phyloP scores from a whole-genome alignment of 139 green algal genomes.

The Marvania coccoides region DNA sequence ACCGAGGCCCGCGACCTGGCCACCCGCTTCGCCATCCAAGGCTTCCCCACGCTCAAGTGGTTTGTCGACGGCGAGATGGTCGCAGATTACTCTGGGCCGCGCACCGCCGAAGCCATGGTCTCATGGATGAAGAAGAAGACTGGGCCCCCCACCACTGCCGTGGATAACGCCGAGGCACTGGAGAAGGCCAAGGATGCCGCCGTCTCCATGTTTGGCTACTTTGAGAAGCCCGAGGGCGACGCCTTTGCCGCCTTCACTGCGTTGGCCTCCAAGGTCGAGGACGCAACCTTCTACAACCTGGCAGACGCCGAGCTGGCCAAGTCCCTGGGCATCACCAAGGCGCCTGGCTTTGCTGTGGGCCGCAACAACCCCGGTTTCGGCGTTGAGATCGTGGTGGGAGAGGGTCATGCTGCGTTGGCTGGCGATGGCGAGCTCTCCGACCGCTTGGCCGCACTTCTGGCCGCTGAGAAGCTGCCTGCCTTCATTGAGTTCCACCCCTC shows the following conservation, averaged over 20 bases:
- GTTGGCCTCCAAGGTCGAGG: slow-evolving; percentile 41
- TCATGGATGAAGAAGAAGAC: slow-evolving; percentile 85
- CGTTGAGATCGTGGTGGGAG: slow-evolving; percentile 20
- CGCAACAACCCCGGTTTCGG: slow-evolving; percentile 57
- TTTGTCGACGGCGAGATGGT: slow-evolving; percentile 69
- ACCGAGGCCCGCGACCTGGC: slow-evolving; percentile 54
- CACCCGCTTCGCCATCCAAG: slow-evolving; percentile 45
- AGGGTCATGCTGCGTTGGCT: slow-evolving; percentile 3
- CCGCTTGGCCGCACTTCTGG: slow-evolving; percentile 41
- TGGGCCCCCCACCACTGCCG: slow-evolving; percentile 56
- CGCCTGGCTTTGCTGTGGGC: slow-evolving; percentile 36
- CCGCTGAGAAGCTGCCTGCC: slow-evolving; percentile 60
- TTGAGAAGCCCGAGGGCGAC: slow-evolving; percentile 54
- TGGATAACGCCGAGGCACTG: slow-evolving; percentile 40
- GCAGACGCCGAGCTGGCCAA: slow-evolving; percentile 51
- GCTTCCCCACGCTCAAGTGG: slow-evolving; percentile 84
- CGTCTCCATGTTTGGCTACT: slow-evolving; percentile 64
- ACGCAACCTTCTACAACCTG: slow-evolving; percentile 44
- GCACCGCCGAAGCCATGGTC: slow-evolving; percentile 63
- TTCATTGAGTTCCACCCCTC: slow-evolving; percentile 63
- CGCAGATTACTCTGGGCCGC: slow-evolving; percentile 62
- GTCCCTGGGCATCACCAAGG: slow-evolving; percentile 43
- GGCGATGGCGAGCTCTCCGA: slow-evolving; percentile 9
- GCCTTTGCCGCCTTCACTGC: slow-evolving; percentile 50
- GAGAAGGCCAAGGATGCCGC: slow-evolving; percentile 30